Evolutionary conservation across 2,329 filamentous ascomycete genomes (phyloP).

Genomic region (Fusarium secorum): DNA sequence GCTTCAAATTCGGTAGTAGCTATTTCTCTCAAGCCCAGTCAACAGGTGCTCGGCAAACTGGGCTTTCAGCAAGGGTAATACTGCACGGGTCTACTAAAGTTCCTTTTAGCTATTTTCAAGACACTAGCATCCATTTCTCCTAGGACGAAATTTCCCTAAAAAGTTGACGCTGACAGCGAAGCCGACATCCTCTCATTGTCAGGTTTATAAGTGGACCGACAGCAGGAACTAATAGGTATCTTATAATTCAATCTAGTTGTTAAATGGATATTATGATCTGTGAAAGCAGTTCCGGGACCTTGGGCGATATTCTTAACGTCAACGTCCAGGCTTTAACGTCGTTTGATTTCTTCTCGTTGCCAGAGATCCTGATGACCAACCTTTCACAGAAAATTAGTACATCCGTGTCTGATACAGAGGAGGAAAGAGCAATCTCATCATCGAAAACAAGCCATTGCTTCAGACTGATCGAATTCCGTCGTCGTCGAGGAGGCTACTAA

Average conservation of each 20-base stretch:
- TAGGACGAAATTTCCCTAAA: no score
- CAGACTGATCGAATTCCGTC: neutral
- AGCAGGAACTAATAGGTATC: no score
- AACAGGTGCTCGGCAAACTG: neutral
- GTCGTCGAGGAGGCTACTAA: constrained; percentile 2
- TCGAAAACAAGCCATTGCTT: constrained; percentile 3
- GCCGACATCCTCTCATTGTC: neutral
- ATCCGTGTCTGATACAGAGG: neutral
- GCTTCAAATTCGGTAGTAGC: neutral
- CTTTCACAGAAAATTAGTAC: neutral
- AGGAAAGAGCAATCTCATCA: neutral
- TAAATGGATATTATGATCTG: no score
- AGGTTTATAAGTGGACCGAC: neutral
- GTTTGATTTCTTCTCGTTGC: neutral
- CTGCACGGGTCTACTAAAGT: no score
- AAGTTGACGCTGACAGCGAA: neutral
- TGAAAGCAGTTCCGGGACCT: neutral
- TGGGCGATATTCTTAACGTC: constrained; percentile 9
- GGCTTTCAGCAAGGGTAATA: neutral
- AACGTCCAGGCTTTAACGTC: neutral
- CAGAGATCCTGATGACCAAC: neutral
- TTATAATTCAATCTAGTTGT: neutral
- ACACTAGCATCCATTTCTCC: neutral
- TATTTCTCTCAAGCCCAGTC: neutral
- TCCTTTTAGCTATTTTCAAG: neutral